Percentiles rank a stretch among this genome's conserved stretches.
Conservation (phyloP, 176 grass and related monocot species). For the Microstegium vimineum region DNA sequence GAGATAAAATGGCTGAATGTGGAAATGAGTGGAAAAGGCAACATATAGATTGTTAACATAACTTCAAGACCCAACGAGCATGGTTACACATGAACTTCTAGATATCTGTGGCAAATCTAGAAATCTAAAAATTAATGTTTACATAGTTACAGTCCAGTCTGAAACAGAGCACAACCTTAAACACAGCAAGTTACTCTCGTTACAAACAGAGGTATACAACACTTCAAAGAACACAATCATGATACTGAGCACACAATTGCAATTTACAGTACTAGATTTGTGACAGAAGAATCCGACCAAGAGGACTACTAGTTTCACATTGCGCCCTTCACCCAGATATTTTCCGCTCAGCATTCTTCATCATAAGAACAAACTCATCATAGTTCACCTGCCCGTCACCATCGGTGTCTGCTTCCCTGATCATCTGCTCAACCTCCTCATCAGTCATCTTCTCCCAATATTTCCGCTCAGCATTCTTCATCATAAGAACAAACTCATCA, state of each 20-base stretch:
- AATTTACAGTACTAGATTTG: constrained; percentile 16
- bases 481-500: constrained; percentile 66
- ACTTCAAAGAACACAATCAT: not conserved
- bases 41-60: not conserved
- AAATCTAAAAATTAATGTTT: not conserved
- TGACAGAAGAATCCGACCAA: not conserved
- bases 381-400: constrained; percentile 69
- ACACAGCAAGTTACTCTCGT: not conserved
- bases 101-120: not conserved
- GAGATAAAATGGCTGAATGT: not conserved
- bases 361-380: constrained; percentile 66
- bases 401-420: constrained; percentile 59
- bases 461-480: constrained; percentile 54
- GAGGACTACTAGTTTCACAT: not conserved
- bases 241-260: constrained; percentile 3
- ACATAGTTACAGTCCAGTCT: not conserved
- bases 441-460: constrained; percentile 64
- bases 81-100: not conserved
- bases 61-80: not conserved
- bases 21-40: not conserved
- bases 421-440: constrained; percentile 71
- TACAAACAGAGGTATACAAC: not conserved
- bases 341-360: constrained; percentile 49
- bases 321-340: constrained; percentile 28
- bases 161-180: constrained; percentile 8